Base-by-base conservation (phyloP, 768 basidiomycete genomes). In the Phlebiopsis flavidoalba region DNA sequence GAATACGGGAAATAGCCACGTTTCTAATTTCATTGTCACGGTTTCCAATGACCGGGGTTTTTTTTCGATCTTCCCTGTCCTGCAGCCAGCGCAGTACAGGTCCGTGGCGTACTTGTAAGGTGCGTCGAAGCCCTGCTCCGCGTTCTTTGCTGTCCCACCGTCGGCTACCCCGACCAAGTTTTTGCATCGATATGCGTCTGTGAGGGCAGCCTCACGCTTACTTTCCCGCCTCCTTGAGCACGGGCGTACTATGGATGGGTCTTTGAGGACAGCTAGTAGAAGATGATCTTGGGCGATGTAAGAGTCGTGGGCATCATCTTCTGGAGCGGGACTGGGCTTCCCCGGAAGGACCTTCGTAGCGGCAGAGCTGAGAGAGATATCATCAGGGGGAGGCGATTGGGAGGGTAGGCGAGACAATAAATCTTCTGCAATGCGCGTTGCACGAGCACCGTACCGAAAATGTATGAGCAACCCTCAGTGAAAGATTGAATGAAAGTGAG, bases 11-110 rank as follows among this genome's bases (percentile, higher is more conserved):
- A 57, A 94, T 82, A 45, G 82, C 85, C 49, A n/a, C 94, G 84
- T 55, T n/a, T n/a, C 94, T 83, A 64, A 97, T 95, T 71, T 95
- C 94, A 65, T 94, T 89, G 71, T 96, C 94, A 56, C 93, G 84
- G n/a, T n/a, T n/a, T 8, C 95, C 94, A 60, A 97, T 93, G 31
- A 95, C 91, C n/a, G 3, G 95, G 95, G 72, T 97, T n/a, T n/a
- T n/a, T n/a, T n/a, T n/a, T n/a, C 95, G n/a, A 96, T 84, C 72
- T 95, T 95, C 14, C 95, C 94, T 70, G n/a, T n/a, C 93, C 91
- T 70, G 89, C 87, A 33, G 95, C 95, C 2, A 95, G 79, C 3
- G 89, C 79, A 0, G 95, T 97, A n/a, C 51, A 96, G 76, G 72
- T 97, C 93, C 14, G 89, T 75, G 1, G 91, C 91, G 69, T 93